Base-by-base conservation (phyloP, 306 rosid species). In the Gastrolobium bilobum region DNA sequence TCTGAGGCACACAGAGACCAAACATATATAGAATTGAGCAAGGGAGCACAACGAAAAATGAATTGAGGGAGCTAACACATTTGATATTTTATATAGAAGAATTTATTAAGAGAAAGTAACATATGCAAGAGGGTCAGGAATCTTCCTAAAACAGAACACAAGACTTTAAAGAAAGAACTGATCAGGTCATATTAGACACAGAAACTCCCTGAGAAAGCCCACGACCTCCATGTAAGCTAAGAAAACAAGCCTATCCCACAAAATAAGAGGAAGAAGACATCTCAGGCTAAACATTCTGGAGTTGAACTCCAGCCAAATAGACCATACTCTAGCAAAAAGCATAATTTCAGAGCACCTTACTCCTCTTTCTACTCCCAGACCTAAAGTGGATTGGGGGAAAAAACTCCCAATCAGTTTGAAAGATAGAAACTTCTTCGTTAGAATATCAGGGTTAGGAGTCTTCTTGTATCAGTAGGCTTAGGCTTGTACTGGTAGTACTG, bases 91-190 rank as follows among this genome's bases (percentile, higher is more conserved):
- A 10, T 10, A 38, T 38, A 20, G 26, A 20, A 20, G 26, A 20
- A 20, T 20, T 20, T 20, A 20, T 20, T 20, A 20, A 20, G 26
- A 20, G 26, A 20, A 20, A 20, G 26, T 20, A 20, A 20, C 1
- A 20, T 20, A 20, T 10, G 52, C 29, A 26, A 7, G 29, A 6
- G 11, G 46, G 6, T 53, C 46, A 71, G 7, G 13, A 39, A 10
- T 70, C 4, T 70, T 37, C 63, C 76, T 70, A 70, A 51, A 70
- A 20, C 31, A 51, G 48, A 69, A 10, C 11, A 37, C 37, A 71
- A 51, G 35, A 66, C 11, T 50, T 37, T 15, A 26, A 53, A 51
- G 2, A 14, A 3, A 20, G 38, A 71, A 61, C 67, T 35, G 13
- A 61, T 3, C 67, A 61, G 29, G 46, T 34, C 29, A 61, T 5